phyloP scores from a whole-genome alignment of 257 asterid species.

The Leptodermis oblonga region DNA sequence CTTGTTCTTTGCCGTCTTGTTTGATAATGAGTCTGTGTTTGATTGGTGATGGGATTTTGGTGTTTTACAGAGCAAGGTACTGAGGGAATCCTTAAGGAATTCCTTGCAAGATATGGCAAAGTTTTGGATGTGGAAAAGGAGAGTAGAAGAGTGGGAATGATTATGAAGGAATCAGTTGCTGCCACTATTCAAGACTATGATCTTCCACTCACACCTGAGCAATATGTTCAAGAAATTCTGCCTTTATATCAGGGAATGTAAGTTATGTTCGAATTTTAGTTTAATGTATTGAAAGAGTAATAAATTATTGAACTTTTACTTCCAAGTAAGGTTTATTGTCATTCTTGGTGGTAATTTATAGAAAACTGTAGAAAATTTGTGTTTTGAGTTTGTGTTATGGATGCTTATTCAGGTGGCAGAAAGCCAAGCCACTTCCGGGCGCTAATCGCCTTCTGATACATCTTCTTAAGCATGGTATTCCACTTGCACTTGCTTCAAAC shows the following conservation, averaged over 20 bases:
- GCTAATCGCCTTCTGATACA: constrained; percentile 76
- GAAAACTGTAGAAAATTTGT: neutral
- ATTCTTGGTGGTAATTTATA: neutral
- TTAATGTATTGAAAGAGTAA: neutral
- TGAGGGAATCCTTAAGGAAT: constrained; percentile 54
- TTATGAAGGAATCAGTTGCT: constrained; percentile 42
- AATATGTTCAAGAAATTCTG: constrained; percentile 43
- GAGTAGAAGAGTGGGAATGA: constrained; percentile 61
- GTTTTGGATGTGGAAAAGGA: constrained; percentile 69
- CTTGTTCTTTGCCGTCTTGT: neutral
- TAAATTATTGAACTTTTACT: neutral
- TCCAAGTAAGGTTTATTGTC: neutral
- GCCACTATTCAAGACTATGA: constrained; percentile 59
- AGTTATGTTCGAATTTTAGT: constrained; percentile 19
- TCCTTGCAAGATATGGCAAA: constrained; percentile 64
- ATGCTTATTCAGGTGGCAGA: constrained; percentile 50
- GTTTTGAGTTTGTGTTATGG: neutral
- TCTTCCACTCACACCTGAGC: constrained; percentile 70
- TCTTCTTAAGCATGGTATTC: constrained; percentile 62
- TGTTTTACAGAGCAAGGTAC: constrained; percentile 60
- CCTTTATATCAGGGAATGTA: constrained; percentile 77
- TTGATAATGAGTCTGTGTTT: neutral
- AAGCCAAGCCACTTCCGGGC: constrained; percentile 82
- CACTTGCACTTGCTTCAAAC: constrained; percentile 81
- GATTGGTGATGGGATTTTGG: constrained; percentile 4